Base-by-base conservation (phyloP, 352 stramenopile genomes). In the Thalassiosira mediterranea region DNA sequence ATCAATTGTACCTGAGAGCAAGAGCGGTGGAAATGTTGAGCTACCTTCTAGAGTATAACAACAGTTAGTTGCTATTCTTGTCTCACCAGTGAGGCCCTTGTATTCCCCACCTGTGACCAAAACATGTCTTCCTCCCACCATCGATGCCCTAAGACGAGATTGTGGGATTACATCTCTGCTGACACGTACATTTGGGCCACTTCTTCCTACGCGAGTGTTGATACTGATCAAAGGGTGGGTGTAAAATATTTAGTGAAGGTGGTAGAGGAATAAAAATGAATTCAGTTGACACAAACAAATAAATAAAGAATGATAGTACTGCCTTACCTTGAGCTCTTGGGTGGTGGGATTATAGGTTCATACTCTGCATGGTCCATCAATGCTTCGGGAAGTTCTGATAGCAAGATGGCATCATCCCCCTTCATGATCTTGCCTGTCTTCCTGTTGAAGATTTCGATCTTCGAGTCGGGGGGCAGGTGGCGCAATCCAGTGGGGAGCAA, bases 381-480 rank as follows among this genome's bases (percentile, higher is more conserved):
- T 10, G 46, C 56, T 26, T 21, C 37, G 15, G 67, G 40, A 46
- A 83, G 49, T 53, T 79, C 61, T 42, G 37, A 52, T 28, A 79
- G 31, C 11, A 58, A 34, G 40, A 83, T 66, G 15, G 67, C 68
- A 28, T 74, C 61, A 23, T 79, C 38, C 31, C 74, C 74, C 29
- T 26, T 75, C 74, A 83, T 75, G 17, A 83, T 67, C 58, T 13
- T 64, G 2, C 74, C 66, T 17, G 74, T 83, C n/a, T 52, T 69
- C 25, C 74, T 51, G 76, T 83, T 79, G 31, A 83, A 79, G 37
- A 83, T 78, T 17, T 82, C 73, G 26, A 81, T 75, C 28, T 62
- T 67, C 7, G 72, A 65, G 53, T 75, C 72, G 32, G 54, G 46
- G 11, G 62, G 44, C 23, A 80, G 32, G 31, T 80, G 54, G 31